Percentiles rank a stretch among this genome's conserved stretches.
These are phyloP conservation scores for Saccharomycopsis lassenensis DNA, from an alignment of 805 yeast species.

Conservation along the genomic window DNA sequence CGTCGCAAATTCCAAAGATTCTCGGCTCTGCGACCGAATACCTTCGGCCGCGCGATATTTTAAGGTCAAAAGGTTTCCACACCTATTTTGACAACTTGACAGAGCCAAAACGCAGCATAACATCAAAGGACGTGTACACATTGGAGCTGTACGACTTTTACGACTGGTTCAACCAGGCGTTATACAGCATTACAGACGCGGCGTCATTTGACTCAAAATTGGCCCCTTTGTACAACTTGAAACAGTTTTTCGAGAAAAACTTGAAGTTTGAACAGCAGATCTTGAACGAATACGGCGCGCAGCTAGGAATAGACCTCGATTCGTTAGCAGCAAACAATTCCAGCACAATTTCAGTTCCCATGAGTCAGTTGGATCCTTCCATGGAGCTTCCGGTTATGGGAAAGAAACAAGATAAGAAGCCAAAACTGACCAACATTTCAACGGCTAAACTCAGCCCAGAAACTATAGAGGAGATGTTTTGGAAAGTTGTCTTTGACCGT, in stretches of 20 bases:
- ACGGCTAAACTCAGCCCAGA: conserved; percentile 11
- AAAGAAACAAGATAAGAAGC: conserved; percentile 2
- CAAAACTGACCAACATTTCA: conserved; percentile 2
- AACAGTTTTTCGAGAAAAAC: conserved; percentile 50
- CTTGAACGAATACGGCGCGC: conserved; percentile 9
- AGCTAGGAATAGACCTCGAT: conserved; percentile 12
- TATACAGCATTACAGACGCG: conserved; percentile 28
- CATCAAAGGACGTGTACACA: conserved; percentile 25
- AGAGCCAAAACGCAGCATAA: conserved; percentile 31
- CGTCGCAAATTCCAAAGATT: no score
- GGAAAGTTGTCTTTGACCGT: conserved; percentile 28
- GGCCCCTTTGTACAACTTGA: conserved; percentile 42
- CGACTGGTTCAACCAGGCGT: conserved; percentile 31
- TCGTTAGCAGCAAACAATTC: no score
- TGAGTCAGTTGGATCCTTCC: conserved; percentile 8
- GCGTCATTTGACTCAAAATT: conserved; percentile 29
- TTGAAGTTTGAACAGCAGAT: conserved; percentile 25
- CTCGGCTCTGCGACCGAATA: conserved; percentile 36
- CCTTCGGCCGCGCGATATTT: conserved; percentile 34
- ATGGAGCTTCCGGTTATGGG: conserved; percentile 1
- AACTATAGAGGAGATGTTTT: conserved; percentile 32
- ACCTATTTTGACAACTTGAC: conserved; percentile 39
- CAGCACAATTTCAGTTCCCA: no score
- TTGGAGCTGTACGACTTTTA: conserved; percentile 32
- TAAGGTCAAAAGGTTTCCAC: conserved; percentile 40